Evolutionary conservation across 208 protist species (phyloP), one percentile per base, ranked within the genome.

Genomic region (Leishmania amazonensis): DNA sequence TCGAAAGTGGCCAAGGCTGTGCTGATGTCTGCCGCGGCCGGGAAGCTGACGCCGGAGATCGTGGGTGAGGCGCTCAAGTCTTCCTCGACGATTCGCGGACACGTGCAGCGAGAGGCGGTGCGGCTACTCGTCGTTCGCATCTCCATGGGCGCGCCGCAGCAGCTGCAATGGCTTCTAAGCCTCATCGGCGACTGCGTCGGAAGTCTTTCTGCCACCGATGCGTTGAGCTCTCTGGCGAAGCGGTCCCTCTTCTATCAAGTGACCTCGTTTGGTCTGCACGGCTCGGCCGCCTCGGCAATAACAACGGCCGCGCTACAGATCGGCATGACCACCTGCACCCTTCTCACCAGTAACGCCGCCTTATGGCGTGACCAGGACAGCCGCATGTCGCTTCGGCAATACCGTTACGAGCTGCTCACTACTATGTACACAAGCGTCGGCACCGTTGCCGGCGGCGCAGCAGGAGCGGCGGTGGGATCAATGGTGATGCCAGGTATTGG

Each of bases 401-500:
- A 89, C 81, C 83, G 78, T 57, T 89, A 94, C 85, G 90, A 93
- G 54, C 65, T 87, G n/a, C 60, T 88, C 38, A 95, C 91, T 49
- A 78, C 83, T 24, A 42, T 91, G 2, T 78, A 79, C 70, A 76
- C 86, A 15, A 85, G 81, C 17, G 80, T 78, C 40, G 84, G 86
- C 45, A 89, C 84, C 3, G 78, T 96, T 13, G 85, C 81, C 2
- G 93, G 90, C 51, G 86, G 89, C 24, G 81, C 85, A 38, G 85
- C 78, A n/a, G 93, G 93, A 0, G 89, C 89, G 3, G 85, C 87
- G 19, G 38, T 93, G 65, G 93, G 93, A 28, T 84, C 88, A 24
- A 71, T 91, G 57, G 31, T 90, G n/a, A 13, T 93, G 47, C 93
- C 93, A 15, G 93, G 93, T n/a, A 45, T 94, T 21, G 93, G 93